Conservation (phyloP, 2,329 filamentous ascomycete species). For the Talaromyces amestolkiae region DNA sequence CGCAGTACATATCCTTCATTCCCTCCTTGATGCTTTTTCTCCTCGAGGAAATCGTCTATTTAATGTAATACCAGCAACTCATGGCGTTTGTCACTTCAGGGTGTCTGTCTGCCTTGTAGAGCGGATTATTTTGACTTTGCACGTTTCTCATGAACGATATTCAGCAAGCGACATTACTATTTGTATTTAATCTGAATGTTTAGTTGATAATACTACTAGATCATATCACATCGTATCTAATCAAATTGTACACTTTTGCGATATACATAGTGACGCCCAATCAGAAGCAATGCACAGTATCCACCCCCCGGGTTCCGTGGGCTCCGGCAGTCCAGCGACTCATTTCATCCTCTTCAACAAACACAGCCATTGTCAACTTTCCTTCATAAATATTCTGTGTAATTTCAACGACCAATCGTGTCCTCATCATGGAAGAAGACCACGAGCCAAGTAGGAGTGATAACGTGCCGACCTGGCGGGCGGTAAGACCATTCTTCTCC, state of each 20-base stretch:
- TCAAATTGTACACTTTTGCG: neutral
- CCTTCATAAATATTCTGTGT: neutral
- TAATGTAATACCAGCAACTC: slow-evolving; percentile 5
- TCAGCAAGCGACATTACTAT: slow-evolving; percentile 1
- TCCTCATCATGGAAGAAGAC: slow-evolving; percentile 8
- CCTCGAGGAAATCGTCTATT: neutral
- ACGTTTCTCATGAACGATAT: slow-evolving; percentile 7
- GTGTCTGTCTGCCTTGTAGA: neutral
- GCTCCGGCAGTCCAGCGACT: slow-evolving; percentile 1
- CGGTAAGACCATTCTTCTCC: slow-evolving; percentile 13
- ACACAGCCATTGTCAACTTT: neutral
- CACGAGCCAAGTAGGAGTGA: slow-evolving; percentile 6
- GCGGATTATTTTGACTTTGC: neutral
- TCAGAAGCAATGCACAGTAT: neutral
- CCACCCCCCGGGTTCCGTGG: slow-evolving; percentile 14
- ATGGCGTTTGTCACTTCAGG: too few relatives aligned
- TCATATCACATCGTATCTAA: neutral
- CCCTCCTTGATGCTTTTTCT: neutral
- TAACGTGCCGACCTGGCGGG: slow-evolving; percentile 17
- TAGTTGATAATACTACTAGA: slow-evolving; percentile 1
- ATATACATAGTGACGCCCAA: neutral
- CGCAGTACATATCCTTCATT: neutral
- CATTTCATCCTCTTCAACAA: neutral
- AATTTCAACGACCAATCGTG: neutral
- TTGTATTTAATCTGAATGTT: neutral